These are phyloP conservation scores for Zygosaccharomyces pseudobailii DNA, from an alignment of 1,139 yeast species.

Conservation along the genomic window DNA sequence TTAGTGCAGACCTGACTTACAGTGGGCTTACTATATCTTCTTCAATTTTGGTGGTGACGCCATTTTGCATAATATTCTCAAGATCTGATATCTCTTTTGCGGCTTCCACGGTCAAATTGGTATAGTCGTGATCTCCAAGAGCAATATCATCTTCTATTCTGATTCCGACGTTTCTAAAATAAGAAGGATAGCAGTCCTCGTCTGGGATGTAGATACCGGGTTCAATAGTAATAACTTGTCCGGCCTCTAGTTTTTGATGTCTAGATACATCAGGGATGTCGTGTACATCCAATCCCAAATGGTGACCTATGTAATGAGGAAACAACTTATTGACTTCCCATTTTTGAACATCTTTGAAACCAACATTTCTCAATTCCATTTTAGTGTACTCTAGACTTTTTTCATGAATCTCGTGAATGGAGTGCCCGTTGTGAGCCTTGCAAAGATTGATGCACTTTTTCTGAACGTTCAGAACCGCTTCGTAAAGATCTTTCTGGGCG, in stretches of 20 bases:
- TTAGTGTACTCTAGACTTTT: constrained; percentile 56
- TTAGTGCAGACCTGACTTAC: constrained; percentile 1
- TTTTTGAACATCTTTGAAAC: constrained; percentile 50
- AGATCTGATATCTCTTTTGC: constrained; percentile 79
- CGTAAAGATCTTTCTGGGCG: constrained; percentile 81
- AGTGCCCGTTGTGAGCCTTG: constrained; percentile 40
- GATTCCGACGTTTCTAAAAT: constrained; percentile 85
- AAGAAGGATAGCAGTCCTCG: constrained; percentile 63
- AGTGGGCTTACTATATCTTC: constrained; percentile 48
- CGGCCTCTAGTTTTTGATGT: constrained; percentile 45
- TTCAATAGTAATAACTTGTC: constrained; percentile 85
- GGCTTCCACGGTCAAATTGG: constrained; percentile 73
- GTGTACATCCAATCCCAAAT: constrained; percentile 88
- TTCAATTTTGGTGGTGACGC: constrained; percentile 49
- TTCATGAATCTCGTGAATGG: constrained; percentile 75
- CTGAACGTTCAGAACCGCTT: constrained; percentile 81
- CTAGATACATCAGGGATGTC: constrained; percentile 65
- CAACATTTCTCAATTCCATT: constrained; percentile 65
- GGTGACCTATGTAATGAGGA: constrained; percentile 96
- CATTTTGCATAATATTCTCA: constrained; percentile 56
- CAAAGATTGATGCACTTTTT: constrained; percentile 72
- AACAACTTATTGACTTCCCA: constrained; percentile 59
- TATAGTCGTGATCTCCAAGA: constrained; percentile 55
- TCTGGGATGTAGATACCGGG: constrained; percentile 91
- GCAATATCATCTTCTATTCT: constrained; percentile 92